These are phyloP conservation scores for Fusarium foetens DNA, from an alignment of 2,329 filamentous ascomycete genomes.

Conservation along the genomic window DNA sequence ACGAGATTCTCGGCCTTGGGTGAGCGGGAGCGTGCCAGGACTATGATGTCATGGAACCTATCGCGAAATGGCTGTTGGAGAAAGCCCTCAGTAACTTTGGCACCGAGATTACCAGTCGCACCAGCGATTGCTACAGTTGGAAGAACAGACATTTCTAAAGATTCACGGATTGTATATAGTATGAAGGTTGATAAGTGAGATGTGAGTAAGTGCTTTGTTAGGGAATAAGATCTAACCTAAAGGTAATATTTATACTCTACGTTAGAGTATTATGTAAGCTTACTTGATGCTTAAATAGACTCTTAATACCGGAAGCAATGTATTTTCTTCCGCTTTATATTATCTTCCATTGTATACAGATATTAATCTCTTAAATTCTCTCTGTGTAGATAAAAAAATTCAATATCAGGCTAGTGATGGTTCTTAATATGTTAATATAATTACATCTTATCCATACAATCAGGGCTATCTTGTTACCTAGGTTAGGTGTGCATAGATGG, in stretches of 20 bases:
- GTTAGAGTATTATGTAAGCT: background rate
- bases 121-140: constrained; percentile 1
- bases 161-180: background rate
- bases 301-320: background rate
- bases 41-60: background rate
- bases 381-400: too few species aligned
- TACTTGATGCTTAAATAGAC: background rate
- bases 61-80: constrained; percentile 2
- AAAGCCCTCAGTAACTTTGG: background rate
- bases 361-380: accelerated
- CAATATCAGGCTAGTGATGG: background rate
- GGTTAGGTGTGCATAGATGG: background rate
- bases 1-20: background rate
- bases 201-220: background rate
- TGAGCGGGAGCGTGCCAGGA: background rate
- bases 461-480: background rate
- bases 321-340: background rate
- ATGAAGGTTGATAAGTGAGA: background rate
- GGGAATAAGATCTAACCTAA: background rate
- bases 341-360: background rate
- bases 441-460: background rate
- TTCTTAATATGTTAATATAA: too few species aligned
- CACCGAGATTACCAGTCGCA: background rate
- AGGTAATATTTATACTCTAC: background rate
- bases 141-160: background rate